phyloP scores from a whole-genome alignment of 768 basidiomycete species.

The Russula foetens region DNA sequence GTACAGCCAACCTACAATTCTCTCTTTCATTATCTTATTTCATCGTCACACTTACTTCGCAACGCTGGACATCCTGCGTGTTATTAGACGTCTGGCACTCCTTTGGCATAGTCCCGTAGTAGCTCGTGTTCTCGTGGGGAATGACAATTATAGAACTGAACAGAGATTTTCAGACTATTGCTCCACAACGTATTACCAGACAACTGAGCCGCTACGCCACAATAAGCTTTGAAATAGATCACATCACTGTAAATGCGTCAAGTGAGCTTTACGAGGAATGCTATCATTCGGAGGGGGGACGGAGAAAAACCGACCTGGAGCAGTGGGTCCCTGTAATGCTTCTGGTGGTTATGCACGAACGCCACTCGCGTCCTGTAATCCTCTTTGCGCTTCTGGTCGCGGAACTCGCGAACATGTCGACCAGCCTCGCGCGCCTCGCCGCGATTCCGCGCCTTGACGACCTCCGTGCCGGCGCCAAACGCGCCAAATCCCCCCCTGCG shows the following conservation, averaged over 20 bases:
- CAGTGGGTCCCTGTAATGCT: conserved; percentile 75
- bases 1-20: conserved; percentile 19
- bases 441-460: conserved; percentile 85
- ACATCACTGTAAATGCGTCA: conserved; percentile 16
- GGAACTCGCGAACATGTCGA: conserved; percentile 74
- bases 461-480: conserved; percentile 70
- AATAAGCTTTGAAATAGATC: neutral
- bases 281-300: neutral
- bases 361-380: conserved; percentile 80
- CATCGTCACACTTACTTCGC: conserved; percentile 15
- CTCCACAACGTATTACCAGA: neutral
- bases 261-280: neutral
- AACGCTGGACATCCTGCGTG: conserved; percentile 8
- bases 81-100: conserved; percentile 15
- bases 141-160: conserved; percentile 8
- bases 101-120: conserved; percentile 12
- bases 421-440: conserved; percentile 94
- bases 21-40: conserved; percentile 7
- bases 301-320: conserved; percentile 36
- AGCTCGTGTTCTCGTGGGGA: conserved; percentile 14
- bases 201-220: neutral
- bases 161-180: neutral
- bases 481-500: conserved; percentile 81
- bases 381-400: conserved; percentile 71
- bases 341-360: conserved; percentile 77